These are phyloP conservation scores for Apiotrichum porosum DNA, from an alignment of 1,284 basidiomycete genomes.

Conservation along the genomic window DNA sequence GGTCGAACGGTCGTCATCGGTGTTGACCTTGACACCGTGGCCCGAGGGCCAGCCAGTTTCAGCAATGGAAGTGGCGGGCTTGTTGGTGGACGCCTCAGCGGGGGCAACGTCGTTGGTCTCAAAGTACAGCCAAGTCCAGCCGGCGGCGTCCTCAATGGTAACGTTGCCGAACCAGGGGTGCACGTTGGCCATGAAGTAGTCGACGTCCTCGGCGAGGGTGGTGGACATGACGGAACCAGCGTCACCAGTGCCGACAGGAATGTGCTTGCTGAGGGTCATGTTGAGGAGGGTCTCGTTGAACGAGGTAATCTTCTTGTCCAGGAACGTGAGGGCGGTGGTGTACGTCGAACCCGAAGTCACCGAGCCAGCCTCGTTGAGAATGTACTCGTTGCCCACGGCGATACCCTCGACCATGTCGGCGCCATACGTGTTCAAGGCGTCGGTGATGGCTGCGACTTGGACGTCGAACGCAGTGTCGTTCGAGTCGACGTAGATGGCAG, in stretches of 20 bases:
- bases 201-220: conserved; percentile 61
- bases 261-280: conserved; percentile 51
- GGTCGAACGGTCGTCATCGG: not conserved
- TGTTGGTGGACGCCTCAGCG: conserved; percentile 52
- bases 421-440: conserved; percentile 68
- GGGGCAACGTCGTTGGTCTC: conserved; percentile 56
- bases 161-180: conserved; percentile 69
- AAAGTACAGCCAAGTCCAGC: conserved; percentile 62
- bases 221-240: conserved; percentile 81
- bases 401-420: conserved; percentile 66
- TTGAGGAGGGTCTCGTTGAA: conserved; percentile 56
- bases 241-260: conserved; percentile 82
- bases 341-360: conserved; percentile 24
- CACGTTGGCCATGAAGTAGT: conserved; percentile 64
- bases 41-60: conserved; percentile 85
- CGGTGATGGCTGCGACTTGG: conserved; percentile 63
- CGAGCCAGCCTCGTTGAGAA: conserved; percentile 59
- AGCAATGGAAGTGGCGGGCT: conserved; percentile 75
- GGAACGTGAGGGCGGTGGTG: conserved; percentile 48
- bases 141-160: conserved; percentile 60
- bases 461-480: conserved; percentile 63
- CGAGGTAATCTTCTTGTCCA: conserved; percentile 62
- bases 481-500: conserved; percentile 72
- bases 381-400: conserved; percentile 61
- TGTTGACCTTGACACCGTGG: not conserved